A percentile compares a stretch with the other conserved stretches of the same genome.
Conservation (phyloP, 495 filamentous ascomycete genomes). For the Penicillium ochrochloron region DNA sequence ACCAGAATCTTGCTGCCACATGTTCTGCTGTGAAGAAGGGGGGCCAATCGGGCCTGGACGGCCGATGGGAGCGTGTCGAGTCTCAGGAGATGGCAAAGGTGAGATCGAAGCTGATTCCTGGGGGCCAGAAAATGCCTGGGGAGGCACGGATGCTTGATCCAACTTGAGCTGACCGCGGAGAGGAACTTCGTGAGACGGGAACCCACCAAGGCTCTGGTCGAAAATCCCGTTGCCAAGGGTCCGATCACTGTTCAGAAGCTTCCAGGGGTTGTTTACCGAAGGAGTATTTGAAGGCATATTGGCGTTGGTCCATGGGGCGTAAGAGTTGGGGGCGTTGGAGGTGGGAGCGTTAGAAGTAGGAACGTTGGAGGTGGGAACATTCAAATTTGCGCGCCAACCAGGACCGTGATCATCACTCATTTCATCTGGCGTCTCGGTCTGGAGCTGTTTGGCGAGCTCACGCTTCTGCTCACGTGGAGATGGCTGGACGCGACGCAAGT, state of each 20-base stretch:
- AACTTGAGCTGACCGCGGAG: constrained; percentile 45
- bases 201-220: constrained; percentile 60
- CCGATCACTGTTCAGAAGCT: constrained; percentile 69
- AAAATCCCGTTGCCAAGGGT: constrained; percentile 82
- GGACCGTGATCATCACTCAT: constrained; percentile 40
- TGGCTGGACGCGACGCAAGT: constrained; percentile 38
- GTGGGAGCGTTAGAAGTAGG: constrained; percentile 37
- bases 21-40: constrained; percentile 45
- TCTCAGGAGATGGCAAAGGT: constrained; percentile 43
- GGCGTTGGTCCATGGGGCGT: constrained; percentile 45
- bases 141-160: constrained; percentile 42
- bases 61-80: constrained; percentile 42
- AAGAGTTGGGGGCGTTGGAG: constrained; percentile 20
- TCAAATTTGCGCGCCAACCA: constrained; percentile 46
- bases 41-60: constrained; percentile 59
- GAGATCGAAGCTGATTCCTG: constrained; percentile 40
- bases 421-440: constrained; percentile 23
- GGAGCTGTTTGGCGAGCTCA: constrained; percentile 25
- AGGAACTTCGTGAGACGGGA: constrained; percentile 44
- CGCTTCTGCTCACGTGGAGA: constrained; percentile 41
- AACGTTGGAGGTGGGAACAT: constrained; percentile 30
- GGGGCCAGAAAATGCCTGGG: constrained; percentile 40
- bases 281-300: constrained; percentile 43
- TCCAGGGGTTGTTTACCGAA: constrained; percentile 70
- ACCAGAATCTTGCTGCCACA: constrained; percentile 44